Percentiles rank a stretch among this genome's conserved stretches.
These are phyloP conservation scores for Gloeopeniophorella convolvens DNA, from an alignment of 768 basidiomycete species.

Conservation along the genomic window DNA sequence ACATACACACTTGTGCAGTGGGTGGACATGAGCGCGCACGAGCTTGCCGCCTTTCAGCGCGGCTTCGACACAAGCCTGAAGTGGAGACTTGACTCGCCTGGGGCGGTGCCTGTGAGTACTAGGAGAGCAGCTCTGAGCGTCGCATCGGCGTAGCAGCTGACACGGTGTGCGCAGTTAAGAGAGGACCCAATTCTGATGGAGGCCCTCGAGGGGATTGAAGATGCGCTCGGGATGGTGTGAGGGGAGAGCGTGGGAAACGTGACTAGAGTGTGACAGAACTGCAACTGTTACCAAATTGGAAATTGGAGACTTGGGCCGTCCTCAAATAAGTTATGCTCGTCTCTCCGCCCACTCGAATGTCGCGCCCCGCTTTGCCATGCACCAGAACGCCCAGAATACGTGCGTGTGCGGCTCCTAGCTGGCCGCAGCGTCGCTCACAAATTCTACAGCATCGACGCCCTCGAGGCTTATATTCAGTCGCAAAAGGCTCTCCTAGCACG, in stretches of 20 bases:
- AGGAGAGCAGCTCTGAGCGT: too few relatives aligned
- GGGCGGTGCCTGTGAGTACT: slow-evolving; percentile 6
- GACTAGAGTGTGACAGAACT: not conserved
- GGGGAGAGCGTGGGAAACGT: not conserved
- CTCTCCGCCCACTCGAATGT: too few relatives aligned
- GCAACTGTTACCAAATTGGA: not conserved
- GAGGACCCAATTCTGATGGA: slow-evolving; percentile 3
- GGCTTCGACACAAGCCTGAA: not conserved
- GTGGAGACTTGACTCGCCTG: slow-evolving; percentile 3
- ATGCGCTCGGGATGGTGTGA: not conserved
- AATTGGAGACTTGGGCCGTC: slow-evolving; percentile 5
- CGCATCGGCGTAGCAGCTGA: too few relatives aligned
- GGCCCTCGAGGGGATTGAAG: not conserved
- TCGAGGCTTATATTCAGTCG: slow-evolving; percentile 55
- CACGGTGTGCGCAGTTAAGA: not conserved
- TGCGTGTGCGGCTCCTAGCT: not conserved
- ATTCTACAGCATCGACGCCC: slow-evolving; percentile 48
- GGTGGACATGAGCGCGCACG: not conserved
- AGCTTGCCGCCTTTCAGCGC: not conserved
- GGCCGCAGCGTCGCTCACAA: not conserved
- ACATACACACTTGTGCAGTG: not conserved
- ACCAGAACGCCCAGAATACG: not conserved
- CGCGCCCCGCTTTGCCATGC: not conserved
- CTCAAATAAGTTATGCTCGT: too few relatives aligned
- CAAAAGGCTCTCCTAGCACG: slow-evolving; percentile 54